Evolutionary conservation across 495 filamentous ascomycete species (phyloP), one percentile per base, ranked within the genome.

Genomic region (Aspergillus sclerotioniger): DNA sequence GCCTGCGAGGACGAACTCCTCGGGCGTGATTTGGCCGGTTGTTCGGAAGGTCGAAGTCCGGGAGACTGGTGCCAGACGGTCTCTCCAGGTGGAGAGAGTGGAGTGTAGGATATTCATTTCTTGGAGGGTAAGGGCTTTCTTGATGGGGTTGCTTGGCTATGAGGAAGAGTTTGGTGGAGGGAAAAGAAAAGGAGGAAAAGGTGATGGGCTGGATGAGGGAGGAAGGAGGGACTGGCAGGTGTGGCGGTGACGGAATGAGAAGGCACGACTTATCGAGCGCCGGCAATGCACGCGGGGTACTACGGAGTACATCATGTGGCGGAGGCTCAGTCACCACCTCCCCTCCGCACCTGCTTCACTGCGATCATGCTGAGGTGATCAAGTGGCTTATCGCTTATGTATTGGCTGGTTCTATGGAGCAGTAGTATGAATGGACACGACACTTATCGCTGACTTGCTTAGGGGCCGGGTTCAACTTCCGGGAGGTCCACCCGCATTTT

Each of bases 21-120:
- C 95, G 43, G 93, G 93, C 0, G 95, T 98, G 74, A 99, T 91
- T 74, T 98, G 88, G 62, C 94, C 94, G 3, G 91, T 96, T 58
- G 80, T 79, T 60, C 92, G 91, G 79, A 99, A 99, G 57, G 90
- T 98, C 6, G 92, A 96, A 49, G 85, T 94, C 71, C 94, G 86
- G 12, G 85, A 87, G 64, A 95, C 84, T 25, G 90, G 92, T 3
- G 93, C 90, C 68, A 92, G 90, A 68, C 87, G 87, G 76, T 98
- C 94, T 57, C 92, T 89, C 69, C 94, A 82, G 58, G 84, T 87
- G 67, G 90, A 90, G 71, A 95, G 81, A 20, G 89, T 89, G 39
- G 88, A 92, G 74, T 92, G 90, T 69, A 94, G 65, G 72, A 82
- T 77, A 69, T 83, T 84, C 79, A 77, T 77, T n/a, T 56, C 66